Conservation (phyloP, 148 eudicot species). For the Rhododendron simsii region DNA sequence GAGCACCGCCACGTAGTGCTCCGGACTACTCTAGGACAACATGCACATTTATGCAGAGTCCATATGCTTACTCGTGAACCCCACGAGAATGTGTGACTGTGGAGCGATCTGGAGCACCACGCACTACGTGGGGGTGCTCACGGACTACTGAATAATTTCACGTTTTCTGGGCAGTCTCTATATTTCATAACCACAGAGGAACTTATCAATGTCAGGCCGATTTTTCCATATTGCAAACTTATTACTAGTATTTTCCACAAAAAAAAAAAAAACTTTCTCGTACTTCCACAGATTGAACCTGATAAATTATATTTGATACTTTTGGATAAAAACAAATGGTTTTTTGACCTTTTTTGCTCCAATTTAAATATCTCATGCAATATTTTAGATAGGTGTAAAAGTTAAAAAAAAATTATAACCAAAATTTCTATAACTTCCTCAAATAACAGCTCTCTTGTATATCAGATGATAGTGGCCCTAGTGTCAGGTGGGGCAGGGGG, state of each 20-base stretch:
- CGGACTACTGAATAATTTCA: too few relatives aligned
- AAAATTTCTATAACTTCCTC: neutral
- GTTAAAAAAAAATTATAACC: neutral
- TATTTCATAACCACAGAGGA: neutral
- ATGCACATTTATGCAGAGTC: too few relatives aligned
- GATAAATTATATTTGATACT: neutral
- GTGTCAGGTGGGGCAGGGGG: conserved; percentile 51
- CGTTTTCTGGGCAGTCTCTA: too few relatives aligned
- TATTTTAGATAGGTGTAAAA: neutral
- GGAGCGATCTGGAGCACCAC: neutral
- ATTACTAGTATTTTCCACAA: too few relatives aligned
- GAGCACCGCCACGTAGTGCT: neutral
- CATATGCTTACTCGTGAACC: neutral
- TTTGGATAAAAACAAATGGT: neutral
- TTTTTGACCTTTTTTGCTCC: neutral
- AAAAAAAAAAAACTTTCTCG: too few relatives aligned
- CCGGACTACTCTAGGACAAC: too few relatives aligned
- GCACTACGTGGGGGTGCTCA: too few relatives aligned
- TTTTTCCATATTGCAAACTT: neutral
- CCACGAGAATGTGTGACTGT: neutral
- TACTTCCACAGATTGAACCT: too few relatives aligned
- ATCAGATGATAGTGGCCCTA: conserved; percentile 41
- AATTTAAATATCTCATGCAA: too few relatives aligned
- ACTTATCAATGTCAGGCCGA: neutral
- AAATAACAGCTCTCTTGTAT: neutral